Conservation (phyloP, 805 yeast genomes). For the Clavispora fructus region DNA sequence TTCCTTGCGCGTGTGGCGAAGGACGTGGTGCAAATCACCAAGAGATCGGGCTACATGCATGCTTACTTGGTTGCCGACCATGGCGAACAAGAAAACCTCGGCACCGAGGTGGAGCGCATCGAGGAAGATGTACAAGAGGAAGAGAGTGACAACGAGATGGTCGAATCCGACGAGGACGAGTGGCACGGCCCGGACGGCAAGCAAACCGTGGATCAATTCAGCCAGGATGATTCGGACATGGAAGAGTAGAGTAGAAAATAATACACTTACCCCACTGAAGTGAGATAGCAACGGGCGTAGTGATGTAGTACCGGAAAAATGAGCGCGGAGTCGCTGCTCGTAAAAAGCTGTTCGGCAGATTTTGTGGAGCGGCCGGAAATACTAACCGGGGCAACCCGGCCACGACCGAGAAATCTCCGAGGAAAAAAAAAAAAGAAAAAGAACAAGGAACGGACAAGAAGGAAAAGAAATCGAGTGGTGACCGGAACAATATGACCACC, state of each 20-base stretch:
- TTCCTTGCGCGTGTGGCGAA: conserved; percentile 71
- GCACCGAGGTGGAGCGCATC: conserved; percentile 1
- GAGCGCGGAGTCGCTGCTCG: neutral
- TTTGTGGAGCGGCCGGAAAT: neutral
- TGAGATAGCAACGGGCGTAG: neutral
- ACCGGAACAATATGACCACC: neutral
- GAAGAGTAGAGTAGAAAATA: conserved; percentile 2
- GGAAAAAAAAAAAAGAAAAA: too few relatives aligned
- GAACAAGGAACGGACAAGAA: neutral
- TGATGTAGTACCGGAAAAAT: neutral
- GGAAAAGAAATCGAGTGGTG: too few relatives aligned
- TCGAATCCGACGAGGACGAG: conserved; percentile 9
- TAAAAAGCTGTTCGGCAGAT: neutral
- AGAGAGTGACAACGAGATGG: conserved; percentile 5
- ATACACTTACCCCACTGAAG: neutral
- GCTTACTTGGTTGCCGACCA: conserved; percentile 37
- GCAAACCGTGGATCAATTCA: neutral
- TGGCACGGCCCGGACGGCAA: conserved; percentile 13
- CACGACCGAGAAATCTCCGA: too few relatives aligned
- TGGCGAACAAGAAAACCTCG: neutral
- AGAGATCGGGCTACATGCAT: conserved; percentile 50
- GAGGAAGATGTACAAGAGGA: conserved; percentile 5
- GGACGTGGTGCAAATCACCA: conserved; percentile 55
- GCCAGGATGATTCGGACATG: conserved; percentile 10
- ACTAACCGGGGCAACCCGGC: too few relatives aligned